Percentiles rank a stretch among this genome's conserved stretches.
These are phyloP conservation scores for Xylaria cubensis DNA, from an alignment of 495 filamentous ascomycete genomes.

Conservation along the genomic window DNA sequence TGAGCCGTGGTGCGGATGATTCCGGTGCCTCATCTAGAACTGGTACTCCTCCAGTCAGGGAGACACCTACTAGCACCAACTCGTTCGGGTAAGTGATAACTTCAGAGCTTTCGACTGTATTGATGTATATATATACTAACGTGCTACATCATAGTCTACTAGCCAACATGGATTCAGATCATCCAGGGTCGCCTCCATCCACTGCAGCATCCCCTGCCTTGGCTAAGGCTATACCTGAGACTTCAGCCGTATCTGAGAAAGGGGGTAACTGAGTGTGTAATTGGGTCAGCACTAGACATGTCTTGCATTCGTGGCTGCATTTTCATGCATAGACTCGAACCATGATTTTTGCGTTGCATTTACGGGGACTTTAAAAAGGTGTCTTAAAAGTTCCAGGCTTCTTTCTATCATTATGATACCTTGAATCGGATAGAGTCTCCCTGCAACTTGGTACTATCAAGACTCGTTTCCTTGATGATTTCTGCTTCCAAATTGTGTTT, in stretches of 20 bases:
- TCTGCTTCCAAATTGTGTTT: conserved; percentile 33
- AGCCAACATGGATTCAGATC: conserved; percentile 58
- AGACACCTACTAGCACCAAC: conserved; percentile 74
- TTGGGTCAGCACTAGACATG: conserved; percentile 36
- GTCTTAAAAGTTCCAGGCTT: conserved; percentile 52
- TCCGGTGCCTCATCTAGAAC: conserved; percentile 78
- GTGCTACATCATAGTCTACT: conserved; percentile 49
- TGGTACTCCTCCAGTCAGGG: conserved; percentile 80
- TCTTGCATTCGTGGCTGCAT: conserved; percentile 45
- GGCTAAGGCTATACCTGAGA: conserved; percentile 68
- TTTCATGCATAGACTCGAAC: conserved; percentile 46
- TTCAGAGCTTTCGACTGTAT: background rate
- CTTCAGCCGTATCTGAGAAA: conserved; percentile 53
- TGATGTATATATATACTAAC: conserved; percentile 19
- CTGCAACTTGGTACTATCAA: conserved; percentile 38
- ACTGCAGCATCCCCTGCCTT: conserved; percentile 64
- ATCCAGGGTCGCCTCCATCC: conserved; percentile 68
- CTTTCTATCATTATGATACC: conserved; percentile 50
- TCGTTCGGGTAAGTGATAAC: conserved; percentile 79
- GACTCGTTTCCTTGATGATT: conserved; percentile 31
- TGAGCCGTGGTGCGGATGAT: conserved; percentile 77
- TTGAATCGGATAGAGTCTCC: conserved; percentile 39
- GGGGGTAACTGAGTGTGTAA: conserved; percentile 45
- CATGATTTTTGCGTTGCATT: conserved; percentile 51
- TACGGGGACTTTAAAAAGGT: conserved; percentile 51